Percentiles rank a stretch among this genome's conserved stretches.
Evolutionary conservation across 164 flowering plant genomes (phyloP).

Genomic region (Vitis labrusca): DNA sequence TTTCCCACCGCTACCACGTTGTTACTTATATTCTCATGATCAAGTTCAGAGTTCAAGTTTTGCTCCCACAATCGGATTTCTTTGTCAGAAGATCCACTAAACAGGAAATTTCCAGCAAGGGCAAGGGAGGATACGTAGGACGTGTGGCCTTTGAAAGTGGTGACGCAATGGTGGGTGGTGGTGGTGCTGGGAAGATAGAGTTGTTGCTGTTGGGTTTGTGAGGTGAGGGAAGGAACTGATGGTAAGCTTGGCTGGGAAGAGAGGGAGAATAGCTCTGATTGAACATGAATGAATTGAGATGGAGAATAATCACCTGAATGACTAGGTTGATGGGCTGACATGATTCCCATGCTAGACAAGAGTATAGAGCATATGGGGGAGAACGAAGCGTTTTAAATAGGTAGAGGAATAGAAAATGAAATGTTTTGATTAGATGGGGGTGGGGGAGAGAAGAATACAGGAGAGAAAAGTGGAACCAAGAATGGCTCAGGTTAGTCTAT

Average conservation of each 20-base stretch:
- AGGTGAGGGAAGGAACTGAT: conserved; percentile 23
- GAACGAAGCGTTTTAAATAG: conserved; percentile 3
- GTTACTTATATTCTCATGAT: conserved; percentile 3
- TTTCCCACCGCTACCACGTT: conserved; percentile 40
- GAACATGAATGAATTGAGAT: not conserved
- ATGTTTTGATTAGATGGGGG: not conserved
- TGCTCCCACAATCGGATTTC: conserved; percentile 44
- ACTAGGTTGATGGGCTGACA: conserved; percentile 9
- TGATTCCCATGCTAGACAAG: conserved; percentile 12
- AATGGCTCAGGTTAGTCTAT: not conserved
- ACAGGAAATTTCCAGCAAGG: conserved; percentile 39
- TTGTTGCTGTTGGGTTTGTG: conserved; percentile 5
- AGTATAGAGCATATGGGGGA: not conserved
- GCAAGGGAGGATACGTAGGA: conserved; percentile 49
- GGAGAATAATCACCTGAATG: conserved; percentile 9
- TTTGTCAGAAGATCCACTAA: conserved; percentile 43
- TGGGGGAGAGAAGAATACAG: not conserved
- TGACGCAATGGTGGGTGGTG: conserved; percentile 35
- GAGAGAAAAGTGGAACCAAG: not conserved
- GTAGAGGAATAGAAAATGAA: not conserved
- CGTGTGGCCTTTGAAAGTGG: conserved; percentile 45
- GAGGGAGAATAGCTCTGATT: not conserved
- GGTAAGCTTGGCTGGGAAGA: conserved; percentile 21
- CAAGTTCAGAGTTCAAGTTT: conserved; percentile 7
- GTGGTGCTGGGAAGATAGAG: not conserved